Base-by-base conservation (phyloP, 805 yeast species). In the Isabelozyma pseudorhagii region DNA sequence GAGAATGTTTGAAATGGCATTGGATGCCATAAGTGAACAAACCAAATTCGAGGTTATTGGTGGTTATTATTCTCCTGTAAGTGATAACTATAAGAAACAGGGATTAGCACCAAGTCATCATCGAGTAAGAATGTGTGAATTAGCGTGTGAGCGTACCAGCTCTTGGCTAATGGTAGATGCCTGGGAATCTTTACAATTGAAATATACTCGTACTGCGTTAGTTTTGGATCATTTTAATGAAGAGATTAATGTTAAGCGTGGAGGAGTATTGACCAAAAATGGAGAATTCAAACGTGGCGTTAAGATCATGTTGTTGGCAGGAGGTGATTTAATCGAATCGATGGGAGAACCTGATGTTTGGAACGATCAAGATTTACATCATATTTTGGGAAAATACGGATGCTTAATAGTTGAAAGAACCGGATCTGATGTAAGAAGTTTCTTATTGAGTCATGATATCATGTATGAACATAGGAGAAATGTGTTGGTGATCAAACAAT, bases 271-370 rank as follows among this genome's bases (percentile, higher is more conserved):
- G 54, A 82, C 83, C 8, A 74, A 77, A 5, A 72, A 77, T 42
- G 88, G 89, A 8, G 75, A 71, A 48, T 31, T 31, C 10, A 80
- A 73, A 51, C 78, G 90, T 49, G 97, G 97, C 21, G 97, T 88
- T 47, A 93, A 93, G 66, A 86, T 94, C 60, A 93, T 94, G 98
- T 78, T 94, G 48, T 74, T 94, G 40, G 99, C 99, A 0, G 99
- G 99, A 46, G 99, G 99, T 41, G 99, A 94, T 69, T 79, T 94
- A 58, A 94, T 94, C 47, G 99, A 94, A 67, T 85, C 96, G 42
- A 94, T 94, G 98, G 99, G 99, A n/a, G 99, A 94, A 69, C 98
- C 99, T 18, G 94, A 93, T 61, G 99, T 94, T 38, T 94, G 99
- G 99, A 96, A 96, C 1, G 98, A 93, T 66, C 86, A 80, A 50